Evolutionary conservation across 768 basidiomycete genomes (phyloP).

Genomic region (Lactarius hatsudake): DNA sequence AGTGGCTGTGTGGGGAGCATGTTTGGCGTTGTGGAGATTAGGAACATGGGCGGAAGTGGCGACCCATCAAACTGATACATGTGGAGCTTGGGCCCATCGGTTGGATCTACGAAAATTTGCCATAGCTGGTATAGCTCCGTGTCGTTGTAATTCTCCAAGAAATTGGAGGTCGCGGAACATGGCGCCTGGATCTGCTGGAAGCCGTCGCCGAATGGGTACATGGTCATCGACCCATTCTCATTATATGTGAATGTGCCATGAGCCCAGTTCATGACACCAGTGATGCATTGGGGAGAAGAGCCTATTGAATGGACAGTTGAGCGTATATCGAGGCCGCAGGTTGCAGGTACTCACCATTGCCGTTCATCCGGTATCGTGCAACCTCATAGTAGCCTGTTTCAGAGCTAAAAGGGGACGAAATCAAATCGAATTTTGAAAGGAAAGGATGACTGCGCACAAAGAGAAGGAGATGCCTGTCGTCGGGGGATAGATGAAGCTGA

Average conservation of each 20-base stretch:
- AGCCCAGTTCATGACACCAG: conserved; percentile 83
- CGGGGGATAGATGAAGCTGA: conserved; percentile 77
- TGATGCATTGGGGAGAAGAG: conserved; percentile 82
- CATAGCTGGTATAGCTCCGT: conserved; percentile 65
- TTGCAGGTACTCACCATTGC: conserved; percentile 64
- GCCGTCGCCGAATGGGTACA: conserved; percentile 79
- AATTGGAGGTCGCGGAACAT: conserved; percentile 84
- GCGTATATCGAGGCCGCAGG: background rate
- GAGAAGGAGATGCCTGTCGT: conserved; percentile 87
- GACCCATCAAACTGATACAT: conserved; percentile 76
- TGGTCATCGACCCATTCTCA: conserved; percentile 75
- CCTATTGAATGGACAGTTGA: conserved; percentile 42
- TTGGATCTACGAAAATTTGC: conserved; percentile 70
- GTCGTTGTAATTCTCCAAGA: conserved; percentile 79
- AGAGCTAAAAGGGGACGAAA: conserved; percentile 45
- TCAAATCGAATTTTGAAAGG: background rate
- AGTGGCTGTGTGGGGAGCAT: conserved; percentile 79
- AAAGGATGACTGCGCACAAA: conserved; percentile 57
- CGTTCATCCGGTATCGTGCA: conserved; percentile 83
- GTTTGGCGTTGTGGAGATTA: conserved; percentile 65
- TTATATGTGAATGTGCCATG: conserved; percentile 75
- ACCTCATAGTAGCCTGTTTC: conserved; percentile 80
- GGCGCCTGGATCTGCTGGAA: conserved; percentile 94
- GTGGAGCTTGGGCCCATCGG: conserved; percentile 64
- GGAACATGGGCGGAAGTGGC: conserved; percentile 70